Conservation (phyloP, 805 yeast species). For the Saccharomycopsis sp. region DNA sequence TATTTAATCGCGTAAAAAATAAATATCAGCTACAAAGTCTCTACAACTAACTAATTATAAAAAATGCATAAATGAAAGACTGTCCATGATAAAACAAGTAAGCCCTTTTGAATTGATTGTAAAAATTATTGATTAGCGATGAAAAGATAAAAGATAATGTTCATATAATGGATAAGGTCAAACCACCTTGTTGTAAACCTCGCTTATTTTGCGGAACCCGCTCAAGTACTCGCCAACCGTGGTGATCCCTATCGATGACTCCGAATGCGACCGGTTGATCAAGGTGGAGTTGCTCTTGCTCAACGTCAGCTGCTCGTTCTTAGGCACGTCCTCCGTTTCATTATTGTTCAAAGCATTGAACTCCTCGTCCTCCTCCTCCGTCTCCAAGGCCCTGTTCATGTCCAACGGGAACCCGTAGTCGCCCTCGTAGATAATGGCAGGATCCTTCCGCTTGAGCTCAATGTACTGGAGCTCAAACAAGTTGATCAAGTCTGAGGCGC, state of each 20-base stretch:
- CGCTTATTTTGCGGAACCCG: conserved; percentile 6
- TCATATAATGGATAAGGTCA: no score
- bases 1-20: no score
- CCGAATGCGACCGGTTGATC: neutral
- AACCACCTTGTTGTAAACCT: no score
- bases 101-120: no score
- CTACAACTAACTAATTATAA: no score
- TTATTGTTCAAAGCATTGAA: conserved; percentile 5
- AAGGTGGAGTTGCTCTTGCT: conserved; percentile 3
- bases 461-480: conserved; percentile 69
- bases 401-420: conserved; percentile 67
- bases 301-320: no score
- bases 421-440: conserved; percentile 92
- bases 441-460: conserved; percentile 75
- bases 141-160: no score
- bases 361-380: conserved; percentile 15
- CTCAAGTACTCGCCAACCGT: conserved; percentile 11
- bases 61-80: no score
- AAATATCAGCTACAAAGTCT: no score
- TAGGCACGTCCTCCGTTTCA: neutral
- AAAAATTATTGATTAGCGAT: no score
- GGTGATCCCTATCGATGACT: neutral
- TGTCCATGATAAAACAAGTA: no score
- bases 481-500: conserved; percentile 58
- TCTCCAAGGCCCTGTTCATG: conserved; percentile 5